Percentiles rank a stretch among this genome's conserved stretches.
Conservation (phyloP, 2,329 filamentous ascomycete species). For the Dryadomyces sulphureus region DNA sequence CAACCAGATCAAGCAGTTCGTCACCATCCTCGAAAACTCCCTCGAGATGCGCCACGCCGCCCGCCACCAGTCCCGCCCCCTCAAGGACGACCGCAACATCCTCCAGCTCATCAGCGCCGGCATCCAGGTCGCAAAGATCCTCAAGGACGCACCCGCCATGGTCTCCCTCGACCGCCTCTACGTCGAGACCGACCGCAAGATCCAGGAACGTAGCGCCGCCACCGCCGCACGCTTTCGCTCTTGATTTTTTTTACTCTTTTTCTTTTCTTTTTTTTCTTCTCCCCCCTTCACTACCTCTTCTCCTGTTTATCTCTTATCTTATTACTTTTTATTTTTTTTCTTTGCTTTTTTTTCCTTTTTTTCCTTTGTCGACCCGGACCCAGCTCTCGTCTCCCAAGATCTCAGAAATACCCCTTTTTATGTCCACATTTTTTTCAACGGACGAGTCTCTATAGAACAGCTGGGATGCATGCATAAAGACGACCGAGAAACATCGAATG, state of each 20-base stretch:
- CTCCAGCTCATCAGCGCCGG: constrained; percentile 77
- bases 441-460: neutral
- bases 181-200: constrained; percentile 65
- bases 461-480: neutral
- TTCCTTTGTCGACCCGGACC: neutral
- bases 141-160: constrained; percentile 76
- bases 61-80: constrained; percentile 66
- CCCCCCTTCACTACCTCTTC: neutral
- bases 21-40: constrained; percentile 77
- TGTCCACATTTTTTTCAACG: neutral
- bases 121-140: constrained; percentile 73
- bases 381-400: neutral
- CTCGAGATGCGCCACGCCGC: constrained; percentile 77
- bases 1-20: constrained; percentile 81
- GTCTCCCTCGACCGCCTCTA: constrained; percentile 69
- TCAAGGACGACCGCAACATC: constrained; percentile 82
- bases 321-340: neutral
- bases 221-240: constrained; percentile 25
- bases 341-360: neutral
- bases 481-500: neutral
- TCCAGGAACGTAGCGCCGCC: constrained; percentile 46
- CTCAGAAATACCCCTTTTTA: neutral
- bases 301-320: neutral
- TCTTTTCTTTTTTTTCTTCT: neutral
- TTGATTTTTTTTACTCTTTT: constrained; percentile 9